Evolutionary conservation across 169 alveolate genomes (phyloP), one percentile per base, ranked within the genome.

Genomic region (Plasmodium yoelii): DNA sequence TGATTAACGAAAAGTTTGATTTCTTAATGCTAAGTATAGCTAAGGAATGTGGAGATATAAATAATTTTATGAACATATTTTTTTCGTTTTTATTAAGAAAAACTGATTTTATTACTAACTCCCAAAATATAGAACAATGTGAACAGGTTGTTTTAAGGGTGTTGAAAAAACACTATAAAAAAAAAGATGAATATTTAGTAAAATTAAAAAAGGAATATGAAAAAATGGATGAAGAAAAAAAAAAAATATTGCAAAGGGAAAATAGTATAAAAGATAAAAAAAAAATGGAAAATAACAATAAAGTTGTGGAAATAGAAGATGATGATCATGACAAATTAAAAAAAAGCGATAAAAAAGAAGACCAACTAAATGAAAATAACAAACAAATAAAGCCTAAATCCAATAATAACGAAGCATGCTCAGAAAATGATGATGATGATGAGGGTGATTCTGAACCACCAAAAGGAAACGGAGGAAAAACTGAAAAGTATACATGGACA

Each of bases 21-120:
- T 96, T 96, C 22, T 69, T 98, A 46, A 91, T 98, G 88, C 94
- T 97, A 94, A 94, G 95, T 55, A 92, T 96, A n/a, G 97, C 98
- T 34, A 98, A 97, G 88, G 90, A 96, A 56, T 95, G 98, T 22
- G 96, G 97, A 56, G 99, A 99, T 22, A 97, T 98, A 49, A 98
- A 98, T 44, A 94, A 93, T 26, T 96, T 98, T 80, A 93, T 97
- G 89, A 97, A 97, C 73, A 88, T 93, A 63, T 93, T 98, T 82
- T 98, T 98, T 93, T 97, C 99, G 12, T 98, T 98, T 92, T 94
- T 98, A 87, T 94, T 96, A 60, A 91, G 99, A 57, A 98, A 97
- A 93, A 98, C 99, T 19, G 99, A 98, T 93, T 98, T 98, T 93
- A 97, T 92, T 93, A 71, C 97, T 13, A 96, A 94, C 75, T 92